These are phyloP conservation scores for Madurella mycetomatis DNA, from an alignment of 2,329 filamentous ascomycete genomes.

Conservation along the genomic window DNA sequence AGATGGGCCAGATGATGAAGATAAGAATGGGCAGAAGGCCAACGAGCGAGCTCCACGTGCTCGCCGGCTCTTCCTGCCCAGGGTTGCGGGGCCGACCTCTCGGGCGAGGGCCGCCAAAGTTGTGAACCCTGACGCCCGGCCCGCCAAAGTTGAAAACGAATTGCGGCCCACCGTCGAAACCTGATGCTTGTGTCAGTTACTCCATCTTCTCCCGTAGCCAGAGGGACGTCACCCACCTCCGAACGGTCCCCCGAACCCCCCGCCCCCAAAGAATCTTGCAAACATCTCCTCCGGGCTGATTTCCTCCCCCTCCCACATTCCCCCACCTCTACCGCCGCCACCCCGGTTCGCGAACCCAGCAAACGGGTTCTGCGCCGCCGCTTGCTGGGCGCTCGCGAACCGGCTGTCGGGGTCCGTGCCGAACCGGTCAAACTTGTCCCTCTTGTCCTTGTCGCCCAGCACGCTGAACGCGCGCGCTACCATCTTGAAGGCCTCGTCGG, in stretches of 20 bases:
- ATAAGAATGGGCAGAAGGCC: conserved; percentile 84
- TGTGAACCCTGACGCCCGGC: conserved; percentile 87
- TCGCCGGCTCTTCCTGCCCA: conserved; percentile 47
- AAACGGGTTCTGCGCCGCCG: conserved; percentile 59
- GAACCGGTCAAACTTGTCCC: conserved; percentile 78
- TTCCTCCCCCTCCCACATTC: conserved; percentile 74
- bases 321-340: conserved; percentile 38
- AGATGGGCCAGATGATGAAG: conserved; percentile 78
- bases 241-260: conserved; percentile 61
- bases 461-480: conserved; percentile 91
- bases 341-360: conserved; percentile 51
- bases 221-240: conserved; percentile 33
- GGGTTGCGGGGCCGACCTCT: conserved; percentile 68
- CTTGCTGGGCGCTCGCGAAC: conserved; percentile 62
- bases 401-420: conserved; percentile 89
- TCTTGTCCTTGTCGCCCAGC: conserved; percentile 89
- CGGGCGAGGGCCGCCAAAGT: conserved; percentile 80
- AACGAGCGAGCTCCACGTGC: conserved; percentile 55
- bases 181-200: conserved; percentile 29
- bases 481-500: conserved; percentile 98
- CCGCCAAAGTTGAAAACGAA: conserved; percentile 96
- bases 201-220: not conserved
- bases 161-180: conserved; percentile 73
- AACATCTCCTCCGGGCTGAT: conserved; percentile 97
- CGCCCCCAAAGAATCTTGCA: conserved; percentile 90